Percentiles rank a stretch among this genome's conserved stretches.
These are phyloP conservation scores for Nicotiana noctiflora DNA, from an alignment of 257 asterid genomes.

Conservation along the genomic window DNA sequence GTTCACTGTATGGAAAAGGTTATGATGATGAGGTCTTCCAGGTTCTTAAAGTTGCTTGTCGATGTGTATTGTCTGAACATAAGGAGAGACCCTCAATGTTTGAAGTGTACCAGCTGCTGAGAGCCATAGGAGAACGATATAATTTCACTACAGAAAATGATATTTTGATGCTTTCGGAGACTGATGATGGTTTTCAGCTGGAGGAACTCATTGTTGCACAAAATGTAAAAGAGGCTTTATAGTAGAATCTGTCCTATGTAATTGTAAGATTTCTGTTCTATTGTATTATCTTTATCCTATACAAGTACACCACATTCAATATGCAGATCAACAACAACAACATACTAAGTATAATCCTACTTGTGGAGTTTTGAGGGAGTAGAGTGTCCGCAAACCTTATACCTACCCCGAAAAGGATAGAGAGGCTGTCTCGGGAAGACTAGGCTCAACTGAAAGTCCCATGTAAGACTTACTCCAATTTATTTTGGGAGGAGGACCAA, in stretches of 20 bases:
- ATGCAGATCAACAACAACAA: not conserved
- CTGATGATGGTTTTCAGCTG: constrained; percentile 29
- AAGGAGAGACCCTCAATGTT: constrained; percentile 87
- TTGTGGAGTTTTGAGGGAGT: too few relatives aligned
- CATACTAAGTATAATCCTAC: too few relatives aligned
- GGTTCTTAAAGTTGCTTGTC: constrained; percentile 72
- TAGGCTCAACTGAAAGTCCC: too few relatives aligned
- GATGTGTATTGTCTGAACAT: constrained; percentile 50
- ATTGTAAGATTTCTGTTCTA: not conserved
- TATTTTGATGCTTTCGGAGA: constrained; percentile 37
- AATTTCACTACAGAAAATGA: constrained; percentile 59
- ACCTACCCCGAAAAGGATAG: too few relatives aligned
- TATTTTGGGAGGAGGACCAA: too few relatives aligned
- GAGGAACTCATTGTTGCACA: constrained; percentile 76
- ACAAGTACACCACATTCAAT: not conserved
- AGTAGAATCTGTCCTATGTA: not conserved
- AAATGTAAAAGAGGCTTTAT: constrained; percentile 15
- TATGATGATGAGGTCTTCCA: constrained; percentile 58
- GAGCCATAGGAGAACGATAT: constrained; percentile 57
- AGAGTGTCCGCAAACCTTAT: too few relatives aligned
- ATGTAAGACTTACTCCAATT: too few relatives aligned
- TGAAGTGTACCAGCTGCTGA: constrained; percentile 75
- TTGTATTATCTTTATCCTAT: not conserved
- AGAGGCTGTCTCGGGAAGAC: too few relatives aligned
- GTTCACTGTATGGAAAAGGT: constrained; percentile 46